Conservation (phyloP, 768 basidiomycete genomes). For the Trametes punicea region DNA sequence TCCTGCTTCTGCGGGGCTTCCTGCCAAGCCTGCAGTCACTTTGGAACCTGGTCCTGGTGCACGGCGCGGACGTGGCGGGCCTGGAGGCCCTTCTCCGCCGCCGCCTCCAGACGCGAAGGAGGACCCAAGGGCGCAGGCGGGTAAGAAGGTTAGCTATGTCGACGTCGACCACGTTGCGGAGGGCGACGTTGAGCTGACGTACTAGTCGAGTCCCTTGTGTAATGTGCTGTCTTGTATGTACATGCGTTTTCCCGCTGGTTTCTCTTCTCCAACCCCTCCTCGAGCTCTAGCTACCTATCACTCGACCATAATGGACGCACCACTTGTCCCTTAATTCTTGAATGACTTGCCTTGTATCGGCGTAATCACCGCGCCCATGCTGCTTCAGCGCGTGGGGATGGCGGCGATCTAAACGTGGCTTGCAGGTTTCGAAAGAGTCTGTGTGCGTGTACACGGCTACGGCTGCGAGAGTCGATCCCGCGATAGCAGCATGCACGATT, state of each 20-base stretch:
- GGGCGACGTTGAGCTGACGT: slow-evolving; percentile 44
- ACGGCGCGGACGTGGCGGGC: slow-evolving; percentile 37
- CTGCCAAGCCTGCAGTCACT: slow-evolving; percentile 65
- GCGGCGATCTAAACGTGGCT: slow-evolving; percentile 10
- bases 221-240: slow-evolving; percentile 13
- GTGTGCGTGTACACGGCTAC: background rate
- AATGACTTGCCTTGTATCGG: background rate
- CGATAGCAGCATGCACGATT: no score
- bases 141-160: slow-evolving; percentile 88
- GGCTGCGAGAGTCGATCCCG: no score
- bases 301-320: background rate
- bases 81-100: slow-evolving; percentile 61
- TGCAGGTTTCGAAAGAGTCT: background rate
- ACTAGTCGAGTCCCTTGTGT: slow-evolving; percentile 32
- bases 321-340: background rate
- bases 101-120: slow-evolving; percentile 88
- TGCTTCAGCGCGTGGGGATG: slow-evolving; percentile 4
- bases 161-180: slow-evolving; percentile 94
- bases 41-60: slow-evolving; percentile 44
- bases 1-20: slow-evolving; percentile 70
- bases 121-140: slow-evolving; percentile 87
- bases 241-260: slow-evolving; percentile 4
- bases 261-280: background rate
- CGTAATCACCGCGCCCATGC: slow-evolving; percentile 1
- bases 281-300: background rate